Evolutionary conservation across 106 monocot genomes (phyloP).

Genomic region (Dendrobium officinale): DNA sequence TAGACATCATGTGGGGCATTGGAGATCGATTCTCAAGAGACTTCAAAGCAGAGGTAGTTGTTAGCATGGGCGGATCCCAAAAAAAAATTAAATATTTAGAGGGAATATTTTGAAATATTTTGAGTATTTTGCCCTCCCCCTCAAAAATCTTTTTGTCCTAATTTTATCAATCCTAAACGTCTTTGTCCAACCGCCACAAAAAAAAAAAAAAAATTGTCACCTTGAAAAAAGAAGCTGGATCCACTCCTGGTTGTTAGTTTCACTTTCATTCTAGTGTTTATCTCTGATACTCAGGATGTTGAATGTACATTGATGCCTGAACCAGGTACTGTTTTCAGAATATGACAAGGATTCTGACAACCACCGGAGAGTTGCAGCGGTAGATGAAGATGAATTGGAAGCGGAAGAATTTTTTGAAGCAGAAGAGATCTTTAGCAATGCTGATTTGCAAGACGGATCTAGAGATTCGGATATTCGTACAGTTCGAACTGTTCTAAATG

Average conservation of each 20-base stretch:
- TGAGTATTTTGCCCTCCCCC: too few relatives aligned
- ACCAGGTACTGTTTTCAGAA: slow-evolving; percentile 99
- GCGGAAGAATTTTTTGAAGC: slow-evolving; percentile 95
- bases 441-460: slow-evolving; percentile 54
- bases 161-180: too few relatives aligned
- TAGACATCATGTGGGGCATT: slow-evolving; percentile 63
- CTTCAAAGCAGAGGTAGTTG: slow-evolving; percentile 88
- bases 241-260: slow-evolving; percentile 6
- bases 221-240: too few relatives aligned
- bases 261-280: slow-evolving; percentile 10
- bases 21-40: slow-evolving; percentile 54
- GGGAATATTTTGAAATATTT: too few relatives aligned
- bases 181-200: too few relatives aligned
- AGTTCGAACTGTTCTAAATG: slow-evolving; percentile 8
- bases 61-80: background rate
- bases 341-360: slow-evolving; percentile 35
- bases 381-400: slow-evolving; percentile 44
- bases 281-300: slow-evolving; percentile 19
- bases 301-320: slow-evolving; percentile 49
- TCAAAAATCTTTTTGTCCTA: too few relatives aligned
- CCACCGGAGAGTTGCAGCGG: slow-evolving; percentile 15
- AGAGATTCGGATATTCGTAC: slow-evolving; percentile 31
- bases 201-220: too few relatives aligned
- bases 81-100: too few relatives aligned
- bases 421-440: slow-evolving; percentile 85